Conservation (phyloP, 2,329 filamentous ascomycete genomes). For the Aspergillus nomiae region DNA sequence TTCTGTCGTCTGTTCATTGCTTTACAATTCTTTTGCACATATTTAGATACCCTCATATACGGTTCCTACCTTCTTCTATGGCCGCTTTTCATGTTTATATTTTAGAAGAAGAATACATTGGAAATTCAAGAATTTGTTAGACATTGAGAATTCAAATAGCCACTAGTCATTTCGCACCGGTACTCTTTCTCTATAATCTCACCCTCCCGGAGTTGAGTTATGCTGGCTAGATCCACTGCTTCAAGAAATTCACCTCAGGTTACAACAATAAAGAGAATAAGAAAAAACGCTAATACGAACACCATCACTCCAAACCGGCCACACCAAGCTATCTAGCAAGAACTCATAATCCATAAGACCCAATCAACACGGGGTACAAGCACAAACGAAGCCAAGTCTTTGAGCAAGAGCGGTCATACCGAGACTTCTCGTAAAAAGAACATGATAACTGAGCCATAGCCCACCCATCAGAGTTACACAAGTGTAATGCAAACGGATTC, state of each 20-base stretch:
- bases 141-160: not conserved
- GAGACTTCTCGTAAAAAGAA: not conserved
- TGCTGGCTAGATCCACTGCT: not conserved
- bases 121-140: not conserved
- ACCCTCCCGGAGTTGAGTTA: not conserved
- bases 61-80: slow-evolving; percentile 11
- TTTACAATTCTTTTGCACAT: slow-evolving; percentile 16
- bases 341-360: not conserved
- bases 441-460: not conserved
- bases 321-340: not conserved
- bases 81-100: slow-evolving; percentile 2
- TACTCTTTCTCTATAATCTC: not conserved
- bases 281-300: not conserved
- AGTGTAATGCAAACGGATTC: not conserved
- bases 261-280: not conserved
- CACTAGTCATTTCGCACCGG: not conserved
- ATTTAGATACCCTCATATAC: slow-evolving; percentile 23
- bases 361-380: not conserved
- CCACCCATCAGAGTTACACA: not conserved
- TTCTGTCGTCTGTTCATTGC: slow-evolving; percentile 18
- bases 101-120: not conserved
- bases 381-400: not conserved
- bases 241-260: not conserved
- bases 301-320: not conserved
- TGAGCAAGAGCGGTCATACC: not conserved